Evolutionary conservation across 176 grass and related monocot genomes (phyloP).

Genomic region (Thalia dealbata): DNA sequence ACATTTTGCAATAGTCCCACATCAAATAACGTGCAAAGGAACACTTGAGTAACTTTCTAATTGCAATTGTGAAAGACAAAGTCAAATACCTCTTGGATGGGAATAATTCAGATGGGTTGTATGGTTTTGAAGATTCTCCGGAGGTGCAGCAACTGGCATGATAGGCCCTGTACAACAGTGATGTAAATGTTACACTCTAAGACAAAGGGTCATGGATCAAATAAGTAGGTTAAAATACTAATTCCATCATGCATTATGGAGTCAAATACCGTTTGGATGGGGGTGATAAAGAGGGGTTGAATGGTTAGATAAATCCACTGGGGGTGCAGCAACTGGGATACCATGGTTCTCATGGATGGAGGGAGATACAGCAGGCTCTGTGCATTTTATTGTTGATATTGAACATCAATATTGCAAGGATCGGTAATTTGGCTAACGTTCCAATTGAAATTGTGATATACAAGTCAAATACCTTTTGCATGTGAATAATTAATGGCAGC

Average conservation of each 20-base stretch:
- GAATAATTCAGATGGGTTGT: constrained; percentile 28
- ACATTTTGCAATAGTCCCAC: background rate
- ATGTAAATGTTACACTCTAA: background rate
- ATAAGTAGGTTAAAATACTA: background rate
- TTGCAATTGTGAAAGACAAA: background rate
- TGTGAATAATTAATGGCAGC: background rate
- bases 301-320: background rate
- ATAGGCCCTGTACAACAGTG: constrained; percentile 18
- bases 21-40: background rate
- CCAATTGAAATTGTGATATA: background rate
- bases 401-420: background rate
- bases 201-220: background rate
- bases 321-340: constrained; percentile 8
- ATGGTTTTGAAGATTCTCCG: constrained; percentile 32
- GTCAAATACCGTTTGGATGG: background rate
- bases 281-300: background rate
- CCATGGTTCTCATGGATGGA: background rate
- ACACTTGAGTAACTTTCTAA: background rate
- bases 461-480: background rate
- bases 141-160: constrained; percentile 42
- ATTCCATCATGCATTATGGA: background rate
- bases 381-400: background rate
- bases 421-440: background rate
- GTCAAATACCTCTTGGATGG: constrained; percentile 31
- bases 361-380: background rate